phyloP scores from a whole-genome alignment of 768 basidiomycete species.

The Rickenella mellea region DNA sequence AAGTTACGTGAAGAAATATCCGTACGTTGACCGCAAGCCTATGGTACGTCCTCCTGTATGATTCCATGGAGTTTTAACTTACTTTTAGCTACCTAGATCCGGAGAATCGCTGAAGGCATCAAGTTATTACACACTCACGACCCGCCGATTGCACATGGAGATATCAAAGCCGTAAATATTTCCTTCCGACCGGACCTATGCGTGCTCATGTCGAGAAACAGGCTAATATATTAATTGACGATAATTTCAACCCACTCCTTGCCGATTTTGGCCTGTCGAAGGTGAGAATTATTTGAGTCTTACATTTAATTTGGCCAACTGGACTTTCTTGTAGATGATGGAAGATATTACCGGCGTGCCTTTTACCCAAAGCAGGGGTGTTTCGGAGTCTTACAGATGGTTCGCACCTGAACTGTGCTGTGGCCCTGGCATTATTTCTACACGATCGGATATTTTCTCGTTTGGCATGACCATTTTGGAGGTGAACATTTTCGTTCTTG shows the following conservation, averaged over 20 bases:
- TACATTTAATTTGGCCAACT: no score
- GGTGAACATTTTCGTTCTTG: conserved; percentile 18
- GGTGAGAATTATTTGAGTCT: neutral
- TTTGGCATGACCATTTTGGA: conserved; percentile 51
- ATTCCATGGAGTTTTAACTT: neutral
- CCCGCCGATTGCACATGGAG: conserved; percentile 45
- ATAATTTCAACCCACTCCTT: conserved; percentile 27
- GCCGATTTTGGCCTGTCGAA: conserved; percentile 32
- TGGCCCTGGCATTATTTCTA: conserved; percentile 38
- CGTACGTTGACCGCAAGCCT: conserved; percentile 1
- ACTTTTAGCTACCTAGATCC: conserved; percentile 24
- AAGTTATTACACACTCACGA: conserved; percentile 39
- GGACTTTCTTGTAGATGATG: conserved; percentile 30
- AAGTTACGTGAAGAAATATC: conserved; percentile 6
- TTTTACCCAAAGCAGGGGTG: conserved; percentile 42
- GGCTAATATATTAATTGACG: conserved; percentile 3
- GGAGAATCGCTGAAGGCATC: conserved; percentile 35
- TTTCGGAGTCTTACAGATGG: conserved; percentile 38
- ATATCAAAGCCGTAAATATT: conserved; percentile 39
- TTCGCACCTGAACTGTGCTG: conserved; percentile 48
- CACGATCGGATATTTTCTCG: conserved; percentile 43
- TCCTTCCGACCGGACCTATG: neutral
- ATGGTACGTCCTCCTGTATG: neutral
- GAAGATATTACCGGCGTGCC: conserved; percentile 50
- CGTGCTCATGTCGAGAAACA: neutral